Conservation (phyloP, 2,329 filamentous ascomycete species). For the Thyridium curvatum region DNA sequence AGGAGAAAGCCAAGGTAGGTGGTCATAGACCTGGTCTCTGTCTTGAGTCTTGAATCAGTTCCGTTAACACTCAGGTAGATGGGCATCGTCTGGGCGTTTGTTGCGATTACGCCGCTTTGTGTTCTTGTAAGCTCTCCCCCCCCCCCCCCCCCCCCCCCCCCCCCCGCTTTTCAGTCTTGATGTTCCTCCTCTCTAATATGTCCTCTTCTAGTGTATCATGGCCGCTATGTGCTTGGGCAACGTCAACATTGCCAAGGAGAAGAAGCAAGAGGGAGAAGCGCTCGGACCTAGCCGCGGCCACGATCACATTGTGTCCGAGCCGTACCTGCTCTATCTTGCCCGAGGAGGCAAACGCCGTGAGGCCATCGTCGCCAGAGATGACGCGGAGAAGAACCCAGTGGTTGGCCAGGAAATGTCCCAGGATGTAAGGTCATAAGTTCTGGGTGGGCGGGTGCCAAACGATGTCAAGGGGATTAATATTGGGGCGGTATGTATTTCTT, state of each 20-base stretch:
- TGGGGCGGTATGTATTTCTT: no score
- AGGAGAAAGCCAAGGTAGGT: conserved; percentile 31
- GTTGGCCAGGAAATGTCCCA: no score
- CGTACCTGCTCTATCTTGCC: no score
- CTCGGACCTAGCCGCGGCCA: conserved; percentile 7
- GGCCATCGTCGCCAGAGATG: no score
- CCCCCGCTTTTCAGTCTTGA: neutral
- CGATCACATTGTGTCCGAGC: conserved; percentile 3
- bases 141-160: neutral
- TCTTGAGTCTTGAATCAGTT: no score
- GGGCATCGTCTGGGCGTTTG: conserved; percentile 61
- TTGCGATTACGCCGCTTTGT: conserved; percentile 55
- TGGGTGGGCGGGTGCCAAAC: no score
- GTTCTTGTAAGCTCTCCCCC: conserved; percentile 21
- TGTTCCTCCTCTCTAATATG: neutral
- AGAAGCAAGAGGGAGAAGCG: neutral
- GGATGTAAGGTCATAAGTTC: no score
- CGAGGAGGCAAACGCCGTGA: no score
- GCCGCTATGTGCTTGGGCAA: conserved; percentile 22
- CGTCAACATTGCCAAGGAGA: conserved; percentile 20
- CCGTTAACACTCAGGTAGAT: conserved; percentile 5
- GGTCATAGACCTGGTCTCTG: neutral
- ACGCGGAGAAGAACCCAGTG: no score
- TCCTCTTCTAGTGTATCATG: conserved; percentile 14
- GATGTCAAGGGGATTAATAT: no score